These are phyloP conservation scores for Helianthus annuus DNA, from an alignment of 129 eudicot genomes.

Conservation along the genomic window HanXRQr2.0-SUNRISE NC_035446.2:142246123-142246622, in stretches of 20 bases:
- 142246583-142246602: slow-evolving; percentile 32
- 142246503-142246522: slow-evolving; percentile 56
- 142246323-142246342: slow-evolving; percentile 48
- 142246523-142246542: neutral
- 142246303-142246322: slow-evolving; percentile 56
- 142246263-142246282: slow-evolving; percentile 48
- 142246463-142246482: slow-evolving; percentile 55
- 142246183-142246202: neutral
- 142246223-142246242: slow-evolving; percentile 42
- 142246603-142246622: slow-evolving; percentile 44
- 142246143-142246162: too few species aligned
- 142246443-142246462: slow-evolving; percentile 50
- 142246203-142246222: neutral
- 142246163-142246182: too few species aligned
- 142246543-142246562: neutral
- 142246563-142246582: slow-evolving; percentile 7
- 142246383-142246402: neutral
- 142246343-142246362: slow-evolving; percentile 61
- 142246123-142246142: slow-evolving; percentile 70
- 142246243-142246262: slow-evolving; percentile 53
- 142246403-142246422: neutral
- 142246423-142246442: neutral
- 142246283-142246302: slow-evolving; percentile 53
- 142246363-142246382: slow-evolving; percentile 38
- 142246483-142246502: slow-evolving; percentile 59